A percentile compares a stretch with the other conserved stretches of the same genome.
phyloP scores from a whole-genome alignment of 2,329 filamentous ascomycete species.

The Colletotrichum falcatum region DNA sequence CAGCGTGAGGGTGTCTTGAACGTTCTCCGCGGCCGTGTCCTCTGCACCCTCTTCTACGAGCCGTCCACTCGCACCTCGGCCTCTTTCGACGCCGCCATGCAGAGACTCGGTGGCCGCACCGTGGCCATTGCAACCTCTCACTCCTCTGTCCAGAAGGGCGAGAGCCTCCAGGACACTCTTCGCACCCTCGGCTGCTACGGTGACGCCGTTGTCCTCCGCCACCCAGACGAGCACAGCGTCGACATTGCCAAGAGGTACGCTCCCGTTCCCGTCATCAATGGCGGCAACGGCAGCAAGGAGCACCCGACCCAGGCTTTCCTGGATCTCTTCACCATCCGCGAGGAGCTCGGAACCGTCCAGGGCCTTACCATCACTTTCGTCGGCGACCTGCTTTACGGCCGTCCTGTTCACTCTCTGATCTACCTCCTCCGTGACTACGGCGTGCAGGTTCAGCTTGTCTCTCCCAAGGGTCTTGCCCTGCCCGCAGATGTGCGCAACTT shows the following conservation, averaged over 20 bases:
- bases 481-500: conserved; percentile 80
- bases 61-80: conserved; percentile 95
- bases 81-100: conserved; percentile 98
- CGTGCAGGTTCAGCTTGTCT: conserved; percentile 91
- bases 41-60: conserved; percentile 97
- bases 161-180: conserved; percentile 92
- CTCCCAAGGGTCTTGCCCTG: conserved; percentile 81
- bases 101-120: conserved; percentile 91
- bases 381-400: conserved; percentile 92
- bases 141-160: conserved; percentile 94
- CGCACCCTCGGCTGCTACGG: conserved; percentile 94
- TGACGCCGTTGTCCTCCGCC: conserved; percentile 95
- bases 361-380: conserved; percentile 96
- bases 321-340: conserved; percentile 97
- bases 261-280: conserved; percentile 94
- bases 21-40: conserved; percentile 84
- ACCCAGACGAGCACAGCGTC: conserved; percentile 85
- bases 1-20: conserved; percentile 92
- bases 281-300: conserved; percentile 94
- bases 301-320: conserved; percentile 98
- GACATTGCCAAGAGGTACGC: conserved; percentile 88
- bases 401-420: conserved; percentile 94
- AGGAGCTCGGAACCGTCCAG: conserved; percentile 95
- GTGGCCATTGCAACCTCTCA: conserved; percentile 84
- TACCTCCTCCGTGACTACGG: conserved; percentile 97